Base-by-base conservation (phyloP, 2,329 filamentous ascomycete genomes). In the Clathrospora elynae region DNA sequence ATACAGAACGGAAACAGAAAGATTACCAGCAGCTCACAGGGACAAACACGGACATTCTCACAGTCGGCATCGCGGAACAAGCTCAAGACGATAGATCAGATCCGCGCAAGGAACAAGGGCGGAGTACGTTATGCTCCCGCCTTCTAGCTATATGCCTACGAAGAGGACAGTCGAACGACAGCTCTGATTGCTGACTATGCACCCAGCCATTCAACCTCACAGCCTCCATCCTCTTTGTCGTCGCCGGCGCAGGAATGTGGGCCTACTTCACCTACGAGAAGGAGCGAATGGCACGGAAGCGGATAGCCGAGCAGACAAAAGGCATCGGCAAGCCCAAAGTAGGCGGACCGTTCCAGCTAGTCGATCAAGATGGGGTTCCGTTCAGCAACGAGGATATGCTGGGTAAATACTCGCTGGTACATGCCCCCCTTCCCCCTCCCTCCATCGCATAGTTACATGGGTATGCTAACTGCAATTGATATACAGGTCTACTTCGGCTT, bases 251-350 rank as follows among this genome's bases (percentile, higher is more conserved):
- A 9, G 86, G 83, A 18, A 78, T 99, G 62, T 84, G 90, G 48
- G 82, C 88, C 73, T 99, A 97, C 71, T 97, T 99, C 73, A 89
- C 91, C 63, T 83, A 85, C 61, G 93, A 99, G 72, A 97, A 97
- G 77, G 83, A 83, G 60, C 86, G 93, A 63, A 86, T 99, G 83
- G 85, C 93, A 67, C 83, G 91, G 51, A 88, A 91, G 75, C 82
- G 90, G 42, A 83, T 96, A 57, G 90, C 90, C 6, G 91, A 97
- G 67, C 87, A 92, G 59, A 87, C 87, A 55, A 99, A 99, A 75
- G 91, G 92, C 8, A 85, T 96, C 5, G 93, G 93, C 1, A 86
- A 83, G 67, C 93, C 93, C 22, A 95, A 95, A 76, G 91, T 99
- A 38, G 93, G 93, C 41, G 93, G 93, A 0, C 77, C 84, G 1